A percentile compares a stretch with the other conserved stretches of the same genome.
These are phyloP conservation scores for Tephrocybe sp. DNA, from an alignment of 768 basidiomycete species.

Conservation along the genomic window DNA sequence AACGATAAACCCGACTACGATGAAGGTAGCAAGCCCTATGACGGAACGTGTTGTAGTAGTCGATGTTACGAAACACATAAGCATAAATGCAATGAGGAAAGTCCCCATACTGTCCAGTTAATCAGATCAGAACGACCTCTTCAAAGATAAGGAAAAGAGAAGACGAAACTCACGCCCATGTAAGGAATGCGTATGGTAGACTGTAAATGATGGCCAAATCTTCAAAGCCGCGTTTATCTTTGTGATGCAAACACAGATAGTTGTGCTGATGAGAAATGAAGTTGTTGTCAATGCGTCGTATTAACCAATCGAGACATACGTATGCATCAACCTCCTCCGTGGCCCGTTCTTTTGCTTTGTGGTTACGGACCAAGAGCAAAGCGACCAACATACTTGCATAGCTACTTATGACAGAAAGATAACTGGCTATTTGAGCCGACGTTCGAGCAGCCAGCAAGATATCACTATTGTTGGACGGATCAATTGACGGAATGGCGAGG, in stretches of 20 bases:
- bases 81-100: slow-evolving; percentile 23
- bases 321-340: no score
- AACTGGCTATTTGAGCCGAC: no score
- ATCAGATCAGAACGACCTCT: not conserved
- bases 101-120: slow-evolving; percentile 18
- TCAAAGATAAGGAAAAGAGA: not conserved
- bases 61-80: slow-evolving; percentile 24
- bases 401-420: no score
- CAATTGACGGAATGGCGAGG: no score
- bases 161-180: slow-evolving; percentile 4
- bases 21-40: slow-evolving; percentile 11
- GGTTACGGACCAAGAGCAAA: no score
- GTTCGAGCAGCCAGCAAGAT: no score
- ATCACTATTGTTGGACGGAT: no score
- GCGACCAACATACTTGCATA: no score
- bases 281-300: slow-evolving; percentile 17
- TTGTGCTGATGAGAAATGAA: not conserved
- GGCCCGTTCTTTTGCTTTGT: no score
- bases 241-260: not conserved
- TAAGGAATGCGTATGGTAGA: slow-evolving; percentile 10
- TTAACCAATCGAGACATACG: no score
- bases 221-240: not conserved
- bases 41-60: slow-evolving; percentile 13
- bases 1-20: slow-evolving; percentile 14
- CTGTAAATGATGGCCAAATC: slow-evolving; percentile 6